Evolutionary conservation across 2,329 filamentous ascomycete genomes (phyloP).

Genomic region (Colletotrichum liriopes): DNA sequence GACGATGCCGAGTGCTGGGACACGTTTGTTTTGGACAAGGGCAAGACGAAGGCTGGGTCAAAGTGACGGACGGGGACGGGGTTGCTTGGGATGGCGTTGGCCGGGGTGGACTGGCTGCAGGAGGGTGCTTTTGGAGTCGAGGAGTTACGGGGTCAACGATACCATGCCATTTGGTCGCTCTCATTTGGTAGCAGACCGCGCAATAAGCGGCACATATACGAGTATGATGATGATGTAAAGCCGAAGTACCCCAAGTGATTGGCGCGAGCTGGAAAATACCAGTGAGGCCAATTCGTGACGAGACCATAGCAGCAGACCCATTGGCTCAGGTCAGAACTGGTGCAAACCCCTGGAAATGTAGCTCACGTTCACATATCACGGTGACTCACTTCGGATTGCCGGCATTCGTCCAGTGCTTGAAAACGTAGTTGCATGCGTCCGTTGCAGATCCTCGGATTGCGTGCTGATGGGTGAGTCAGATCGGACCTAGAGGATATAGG

Average conservation of each 20-base stretch:
- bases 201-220: not conserved
- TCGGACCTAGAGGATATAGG: not conserved
- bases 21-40: conserved; percentile 7
- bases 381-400: not conserved
- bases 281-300: not conserved
- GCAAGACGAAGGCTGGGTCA: not conserved
- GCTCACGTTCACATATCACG: not conserved
- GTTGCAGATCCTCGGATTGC: conserved; percentile 14
- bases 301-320: not conserved
- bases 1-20: conserved; percentile 21
- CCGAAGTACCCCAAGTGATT: not conserved
- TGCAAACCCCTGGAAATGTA: not conserved
- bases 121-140: not conserved
- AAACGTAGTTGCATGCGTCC: not conserved
- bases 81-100: not conserved
- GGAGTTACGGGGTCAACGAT: not conserved
- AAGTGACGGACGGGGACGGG: no score
- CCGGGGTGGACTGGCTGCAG: not conserved
- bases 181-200: not conserved
- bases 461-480: conserved; percentile 9
- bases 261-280: no score
- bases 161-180: not conserved
- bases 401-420: not conserved
- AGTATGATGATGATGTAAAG: not conserved
- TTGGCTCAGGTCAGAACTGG: not conserved